Conservation (phyloP, 768 basidiomycete genomes). For the Leccinum longicurvipes region DNA sequence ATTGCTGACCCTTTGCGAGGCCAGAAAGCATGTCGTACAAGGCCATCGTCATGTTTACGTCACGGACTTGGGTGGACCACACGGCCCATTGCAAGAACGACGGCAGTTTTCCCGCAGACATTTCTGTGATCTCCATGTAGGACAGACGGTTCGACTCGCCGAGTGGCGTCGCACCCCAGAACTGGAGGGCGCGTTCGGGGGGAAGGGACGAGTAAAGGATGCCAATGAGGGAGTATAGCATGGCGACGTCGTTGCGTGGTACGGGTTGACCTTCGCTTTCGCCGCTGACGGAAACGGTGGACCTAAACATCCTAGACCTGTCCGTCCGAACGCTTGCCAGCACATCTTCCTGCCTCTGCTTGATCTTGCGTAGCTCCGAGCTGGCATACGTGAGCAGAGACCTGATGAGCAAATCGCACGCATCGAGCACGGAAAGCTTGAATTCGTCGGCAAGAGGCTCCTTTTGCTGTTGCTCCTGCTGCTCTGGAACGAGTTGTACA, state of each 20-base stretch:
- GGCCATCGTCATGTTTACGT: slow-evolving; percentile 70
- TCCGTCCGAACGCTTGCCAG: slow-evolving; percentile 65
- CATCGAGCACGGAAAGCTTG: slow-evolving; percentile 54
- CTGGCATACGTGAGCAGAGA: slow-evolving; percentile 73
- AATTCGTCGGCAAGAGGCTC: slow-evolving; percentile 42
- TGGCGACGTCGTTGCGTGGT: slow-evolving; percentile 81
- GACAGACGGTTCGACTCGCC: slow-evolving; percentile 39
- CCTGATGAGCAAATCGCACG: slow-evolving; percentile 69
- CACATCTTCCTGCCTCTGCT: slow-evolving; percentile 86
- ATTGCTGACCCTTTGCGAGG: slow-evolving; percentile 77
- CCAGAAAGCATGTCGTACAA: slow-evolving; percentile 89
- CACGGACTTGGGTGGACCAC: slow-evolving; percentile 76
- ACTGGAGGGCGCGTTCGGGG: slow-evolving; percentile 75
- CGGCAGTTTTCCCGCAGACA: slow-evolving; percentile 59
- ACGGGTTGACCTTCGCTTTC: slow-evolving; percentile 41
- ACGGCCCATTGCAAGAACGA: slow-evolving; percentile 89
- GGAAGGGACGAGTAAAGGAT: slow-evolving; percentile 73
- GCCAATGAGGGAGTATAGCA: slow-evolving; percentile 80
- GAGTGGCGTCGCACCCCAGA: slow-evolving; percentile 70
- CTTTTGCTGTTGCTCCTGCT: slow-evolving; percentile 33
- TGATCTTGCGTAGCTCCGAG: slow-evolving; percentile 80
- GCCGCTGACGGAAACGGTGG: slow-evolving; percentile 40
- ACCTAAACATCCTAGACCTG: slow-evolving; percentile 51
- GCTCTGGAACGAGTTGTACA: slow-evolving; percentile 44
- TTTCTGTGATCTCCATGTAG: slow-evolving; percentile 60